These are phyloP conservation scores for Yamadazyma endophytica DNA, from an alignment of 805 yeast genomes.

Conservation along the genomic window DNA sequence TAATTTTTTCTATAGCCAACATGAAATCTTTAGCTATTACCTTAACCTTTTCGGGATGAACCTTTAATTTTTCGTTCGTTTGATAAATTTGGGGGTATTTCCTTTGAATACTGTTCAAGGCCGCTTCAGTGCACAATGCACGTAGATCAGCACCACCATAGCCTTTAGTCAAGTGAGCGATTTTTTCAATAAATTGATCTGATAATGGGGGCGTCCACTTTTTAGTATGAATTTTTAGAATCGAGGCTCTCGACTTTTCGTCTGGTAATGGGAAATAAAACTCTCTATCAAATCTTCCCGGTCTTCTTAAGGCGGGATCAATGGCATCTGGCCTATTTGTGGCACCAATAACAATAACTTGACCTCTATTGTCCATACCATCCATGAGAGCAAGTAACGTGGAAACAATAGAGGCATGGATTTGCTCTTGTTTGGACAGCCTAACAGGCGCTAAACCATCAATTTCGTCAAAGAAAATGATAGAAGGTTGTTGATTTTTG, in stretches of 20 bases:
- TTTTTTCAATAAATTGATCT: slow-evolving; percentile 51
- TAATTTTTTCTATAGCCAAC: slow-evolving; percentile 76
- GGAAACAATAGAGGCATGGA: slow-evolving; percentile 95
- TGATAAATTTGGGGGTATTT: slow-evolving; percentile 89
- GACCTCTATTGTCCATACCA: slow-evolving; percentile 98
- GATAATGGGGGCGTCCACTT: slow-evolving; percentile 81
- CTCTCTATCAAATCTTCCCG: slow-evolving; percentile 96
- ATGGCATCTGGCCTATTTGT: slow-evolving; percentile 96
- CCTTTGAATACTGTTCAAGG: slow-evolving; percentile 85
- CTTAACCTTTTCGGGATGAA: slow-evolving; percentile 65
- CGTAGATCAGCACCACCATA: slow-evolving; percentile 97
- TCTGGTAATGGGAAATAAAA: slow-evolving; percentile 95
- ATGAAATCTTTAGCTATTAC: slow-evolving; percentile 84
- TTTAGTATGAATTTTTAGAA: slow-evolving; percentile 78
- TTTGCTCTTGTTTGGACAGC: slow-evolving; percentile 96
- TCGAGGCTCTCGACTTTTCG: slow-evolving; percentile 68
- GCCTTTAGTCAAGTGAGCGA: slow-evolving; percentile 85
- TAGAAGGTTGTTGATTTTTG: slow-evolving; percentile 89
- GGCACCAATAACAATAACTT: slow-evolving; percentile 96
- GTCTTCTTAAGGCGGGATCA: slow-evolving; percentile 96
- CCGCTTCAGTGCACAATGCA: slow-evolving; percentile 94
- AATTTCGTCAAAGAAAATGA: slow-evolving; percentile 95
- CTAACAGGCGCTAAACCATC: slow-evolving; percentile 98
- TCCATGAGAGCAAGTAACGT: slow-evolving; percentile 95
- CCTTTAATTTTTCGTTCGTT: slow-evolving; percentile 64